Evolutionary conservation across 202 grass and related monocot genomes (phyloP).

Genomic region (Saccharum hybrid): DNA sequence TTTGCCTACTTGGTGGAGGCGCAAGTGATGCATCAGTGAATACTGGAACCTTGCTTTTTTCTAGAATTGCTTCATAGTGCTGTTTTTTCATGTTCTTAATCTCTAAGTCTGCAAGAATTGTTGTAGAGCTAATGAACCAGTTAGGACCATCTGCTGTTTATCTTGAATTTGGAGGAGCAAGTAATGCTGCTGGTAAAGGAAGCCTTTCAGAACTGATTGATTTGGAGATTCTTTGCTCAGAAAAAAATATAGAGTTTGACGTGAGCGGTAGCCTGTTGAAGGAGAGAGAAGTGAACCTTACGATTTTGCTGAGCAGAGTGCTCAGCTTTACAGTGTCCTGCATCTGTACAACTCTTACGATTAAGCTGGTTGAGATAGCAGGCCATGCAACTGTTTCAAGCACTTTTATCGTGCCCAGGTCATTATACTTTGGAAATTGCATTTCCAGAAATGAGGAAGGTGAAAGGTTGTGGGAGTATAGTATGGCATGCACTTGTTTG

Average conservation of each 20-base stretch:
- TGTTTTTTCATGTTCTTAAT: constrained; percentile 48
- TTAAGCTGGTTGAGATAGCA: constrained; percentile 55
- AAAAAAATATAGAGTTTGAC: constrained; percentile 47
- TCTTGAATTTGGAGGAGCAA: constrained; percentile 62
- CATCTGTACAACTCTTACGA: constrained; percentile 55
- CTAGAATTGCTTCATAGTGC: constrained; percentile 49
- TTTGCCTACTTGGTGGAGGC: constrained; percentile 51
- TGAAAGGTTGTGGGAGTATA: constrained; percentile 33
- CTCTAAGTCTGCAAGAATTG: constrained; percentile 35
- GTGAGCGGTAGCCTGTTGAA: constrained; percentile 49
- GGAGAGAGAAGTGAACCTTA: constrained; percentile 42
- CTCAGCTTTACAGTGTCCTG: constrained; percentile 50
- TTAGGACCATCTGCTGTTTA: constrained; percentile 53
- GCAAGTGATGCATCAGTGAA: constrained; percentile 52
- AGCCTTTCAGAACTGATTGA: constrained; percentile 62
- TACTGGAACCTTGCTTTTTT: constrained; percentile 56
- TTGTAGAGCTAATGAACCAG: constrained; percentile 28
- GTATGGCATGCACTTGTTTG: constrained; percentile 50
- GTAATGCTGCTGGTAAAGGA: constrained; percentile 54
- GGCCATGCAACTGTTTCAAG: constrained; percentile 52
- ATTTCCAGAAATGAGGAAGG: constrained; percentile 53
- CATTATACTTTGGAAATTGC: constrained; percentile 42
- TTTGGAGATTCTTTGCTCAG: constrained; percentile 51
- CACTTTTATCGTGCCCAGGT: constrained; percentile 40
- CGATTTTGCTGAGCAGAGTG: constrained; percentile 45